Conservation (phyloP, 2,329 filamentous ascomycete species). For the Davidsoniella eucalypti region DNA sequence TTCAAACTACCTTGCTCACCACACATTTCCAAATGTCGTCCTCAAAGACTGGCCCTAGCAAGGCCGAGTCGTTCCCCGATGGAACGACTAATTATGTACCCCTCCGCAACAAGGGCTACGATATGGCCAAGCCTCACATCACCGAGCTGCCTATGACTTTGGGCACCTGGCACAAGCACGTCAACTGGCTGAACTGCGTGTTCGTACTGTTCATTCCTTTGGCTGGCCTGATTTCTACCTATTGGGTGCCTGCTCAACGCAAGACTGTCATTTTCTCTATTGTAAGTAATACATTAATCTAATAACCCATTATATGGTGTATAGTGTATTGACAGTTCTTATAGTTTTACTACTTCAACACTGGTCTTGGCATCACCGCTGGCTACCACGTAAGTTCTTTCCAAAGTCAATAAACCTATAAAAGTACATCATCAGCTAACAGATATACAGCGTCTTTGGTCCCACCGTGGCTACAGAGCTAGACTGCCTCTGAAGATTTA, state of each 20-base stretch:
- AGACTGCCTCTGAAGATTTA: constrained; percentile 62
- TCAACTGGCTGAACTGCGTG: constrained; percentile 82
- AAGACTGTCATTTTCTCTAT: constrained; percentile 61
- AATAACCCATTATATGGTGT: neutral
- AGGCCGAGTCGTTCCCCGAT: constrained; percentile 30
- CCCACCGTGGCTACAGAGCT: constrained; percentile 71
- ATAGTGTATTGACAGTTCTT: neutral
- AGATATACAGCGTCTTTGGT: constrained; percentile 53
- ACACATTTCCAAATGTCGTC: constrained; percentile 20
- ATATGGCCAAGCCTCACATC: constrained; percentile 64
- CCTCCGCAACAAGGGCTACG: constrained; percentile 28
- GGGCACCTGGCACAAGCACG: constrained; percentile 77
- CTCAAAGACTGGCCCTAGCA: constrained; percentile 16
- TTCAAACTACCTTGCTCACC: constrained; percentile 1
- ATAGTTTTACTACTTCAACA: constrained; percentile 57
- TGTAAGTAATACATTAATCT: constrained; percentile 6
- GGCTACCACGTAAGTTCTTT: constrained; percentile 25
- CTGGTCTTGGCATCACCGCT: constrained; percentile 63
- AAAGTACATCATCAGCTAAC: constrained; percentile 1
- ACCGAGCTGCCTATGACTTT: constrained; percentile 65
- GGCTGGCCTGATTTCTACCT: constrained; percentile 53
- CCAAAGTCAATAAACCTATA: neutral
- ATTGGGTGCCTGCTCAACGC: constrained; percentile 59
- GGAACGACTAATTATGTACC: constrained; percentile 40
- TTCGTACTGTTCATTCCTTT: constrained; percentile 68